These are phyloP conservation scores for Ceratocystis albifundus DNA, from an alignment of 2,329 filamentous ascomycete genomes.

Conservation along the genomic window DNA sequence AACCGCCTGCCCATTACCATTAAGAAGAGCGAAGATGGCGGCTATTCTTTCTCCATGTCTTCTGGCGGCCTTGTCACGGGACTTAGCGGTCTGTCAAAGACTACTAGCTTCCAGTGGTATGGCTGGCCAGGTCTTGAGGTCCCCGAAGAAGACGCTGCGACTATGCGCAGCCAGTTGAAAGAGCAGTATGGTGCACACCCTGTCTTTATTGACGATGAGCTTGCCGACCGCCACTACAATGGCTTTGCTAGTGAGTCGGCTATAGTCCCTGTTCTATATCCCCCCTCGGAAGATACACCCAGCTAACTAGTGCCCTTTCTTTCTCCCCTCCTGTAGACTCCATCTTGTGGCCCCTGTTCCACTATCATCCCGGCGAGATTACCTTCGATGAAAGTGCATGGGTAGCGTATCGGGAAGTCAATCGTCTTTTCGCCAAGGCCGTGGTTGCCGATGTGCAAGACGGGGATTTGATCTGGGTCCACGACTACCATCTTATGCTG, in stretches of 20 bases:
- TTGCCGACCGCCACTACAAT: conserved; percentile 94
- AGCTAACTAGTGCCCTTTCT: conserved; percentile 1
- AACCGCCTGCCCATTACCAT: conserved; percentile 95
- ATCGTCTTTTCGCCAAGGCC: conserved; percentile 79
- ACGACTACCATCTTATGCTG: conserved; percentile 97
- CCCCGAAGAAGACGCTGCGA: conserved; percentile 65
- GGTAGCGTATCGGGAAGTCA: conserved; percentile 87
- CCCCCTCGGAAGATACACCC: not conserved
- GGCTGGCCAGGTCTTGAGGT: conserved; percentile 93
- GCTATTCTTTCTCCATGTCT: conserved; percentile 91
- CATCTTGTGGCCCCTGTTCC: conserved; percentile 96
- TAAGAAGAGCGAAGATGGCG: conserved; percentile 81
- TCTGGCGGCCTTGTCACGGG: conserved; percentile 92
- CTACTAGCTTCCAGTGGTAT: conserved; percentile 95
- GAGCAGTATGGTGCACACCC: conserved; percentile 83
- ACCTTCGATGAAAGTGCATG: conserved; percentile 94
- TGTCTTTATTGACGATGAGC: conserved; percentile 84
- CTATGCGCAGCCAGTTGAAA: conserved; percentile 65
- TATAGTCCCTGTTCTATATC: no score
- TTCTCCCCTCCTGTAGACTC: conserved; percentile 49
- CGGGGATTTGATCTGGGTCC: conserved; percentile 92
- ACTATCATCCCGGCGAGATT: conserved; percentile 97
- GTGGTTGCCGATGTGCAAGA: conserved; percentile 81
- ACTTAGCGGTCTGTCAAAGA: conserved; percentile 79
- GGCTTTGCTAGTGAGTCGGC: conserved; percentile 77